Base-by-base conservation (phyloP, 306 rosid species). In the Amphicarpaea edgeworthii region DNA sequence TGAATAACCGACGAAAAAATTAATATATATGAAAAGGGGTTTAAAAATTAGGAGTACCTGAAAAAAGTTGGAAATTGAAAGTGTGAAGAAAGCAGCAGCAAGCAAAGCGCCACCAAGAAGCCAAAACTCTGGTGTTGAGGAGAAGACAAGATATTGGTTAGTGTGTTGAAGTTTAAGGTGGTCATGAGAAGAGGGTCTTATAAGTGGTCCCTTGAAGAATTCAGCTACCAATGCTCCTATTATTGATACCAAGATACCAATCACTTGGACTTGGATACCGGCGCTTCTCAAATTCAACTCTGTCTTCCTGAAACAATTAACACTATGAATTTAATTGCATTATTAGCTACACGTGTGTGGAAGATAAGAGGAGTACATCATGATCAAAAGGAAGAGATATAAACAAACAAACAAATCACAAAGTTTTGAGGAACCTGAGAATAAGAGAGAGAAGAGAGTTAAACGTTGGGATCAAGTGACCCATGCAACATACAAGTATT, bases 401-500 rank as follows among this genome's bases (percentile, higher is more conserved):
- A 14, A 46, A 70, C 10, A 17, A 55, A 70, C 14, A 17, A n/a
- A 17, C 1, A 45, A 46, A 34, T 61, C 11, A 37, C 0, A 1
- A 26, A 51, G 12, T 34, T 43, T 12, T 66, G 67, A 34, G 61
- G 54, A 67, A 93, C 98, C 93, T 87, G 85, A 88, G 83, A 32
- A 80, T 43, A 81, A 87, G 0, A 9, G 88, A 89, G 73, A 91
- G 86, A 4, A 89, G 11, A 80, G 90, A 85, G 75, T 81, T 90
- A 82, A 87, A 85, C 3, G 91, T 34, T 28, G 92, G 97, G 58
- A 90, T 79, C 82, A 81, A 74, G 43, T 79, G 97, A 21, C 91
- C 96, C 94, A 93, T 90, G 32, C 84, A 90, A 75, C 89, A 88
- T 3, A 90, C 90, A 43, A 91, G 89, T 68, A 91, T 88, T 14